These are phyloP conservation scores for Entomortierella chlamydospora DNA, from an alignment of 192 early-diverging fungal genomes.

Conservation along the genomic window DNA sequence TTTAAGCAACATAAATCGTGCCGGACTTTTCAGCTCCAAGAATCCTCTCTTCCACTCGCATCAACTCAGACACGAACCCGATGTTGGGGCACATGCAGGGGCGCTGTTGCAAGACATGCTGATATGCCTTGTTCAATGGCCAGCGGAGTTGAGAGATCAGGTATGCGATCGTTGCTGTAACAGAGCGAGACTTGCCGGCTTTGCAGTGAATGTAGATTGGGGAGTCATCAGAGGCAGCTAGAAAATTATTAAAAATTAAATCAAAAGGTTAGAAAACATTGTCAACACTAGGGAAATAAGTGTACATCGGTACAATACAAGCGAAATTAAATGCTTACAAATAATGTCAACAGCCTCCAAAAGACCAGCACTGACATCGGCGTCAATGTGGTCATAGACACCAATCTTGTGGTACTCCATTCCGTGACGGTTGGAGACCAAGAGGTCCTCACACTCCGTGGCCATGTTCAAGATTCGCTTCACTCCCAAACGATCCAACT, in stretches of 20 bases:
- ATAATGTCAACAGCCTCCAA: conserved; percentile 74
- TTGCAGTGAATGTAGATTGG: conserved; percentile 83
- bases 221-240: conserved; percentile 44
- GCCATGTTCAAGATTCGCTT: conserved; percentile 87
- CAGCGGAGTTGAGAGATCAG: conserved; percentile 69
- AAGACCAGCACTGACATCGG: conserved; percentile 71
- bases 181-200: conserved; percentile 82
- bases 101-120: conserved; percentile 69
- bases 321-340: conserved; percentile 61
- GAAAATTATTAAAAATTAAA: no score
- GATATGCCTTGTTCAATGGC: conserved; percentile 74
- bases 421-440: conserved; percentile 50
- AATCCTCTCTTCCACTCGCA: conserved; percentile 73
- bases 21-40: conserved; percentile 46
- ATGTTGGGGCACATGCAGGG: conserved; percentile 80
- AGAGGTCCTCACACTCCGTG: conserved; percentile 69
- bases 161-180: conserved; percentile 78
- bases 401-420: conserved; percentile 63
- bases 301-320: no score
- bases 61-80: conserved; percentile 79
- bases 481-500: conserved; percentile 65
- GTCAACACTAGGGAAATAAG: background rate
- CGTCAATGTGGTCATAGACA: conserved; percentile 72
- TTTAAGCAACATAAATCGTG: no score
- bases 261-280: no score